A percentile compares a stretch with the other conserved stretches of the same genome.
phyloP scores from a whole-genome alignment of 116 monocot species.

The Zostera marina region DNA sequence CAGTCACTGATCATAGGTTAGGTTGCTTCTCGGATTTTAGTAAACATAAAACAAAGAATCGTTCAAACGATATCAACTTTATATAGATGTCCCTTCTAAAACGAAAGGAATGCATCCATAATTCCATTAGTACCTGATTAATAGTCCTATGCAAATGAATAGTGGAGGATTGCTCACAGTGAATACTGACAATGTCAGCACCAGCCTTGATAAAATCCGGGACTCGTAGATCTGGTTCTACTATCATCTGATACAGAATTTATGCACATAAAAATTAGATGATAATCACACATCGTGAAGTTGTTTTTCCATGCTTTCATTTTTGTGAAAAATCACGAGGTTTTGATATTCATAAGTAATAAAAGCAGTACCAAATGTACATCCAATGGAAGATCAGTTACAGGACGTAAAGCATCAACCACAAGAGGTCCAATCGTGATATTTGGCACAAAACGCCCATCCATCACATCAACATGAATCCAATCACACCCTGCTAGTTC shows the following conservation, averaged over 20 bases:
- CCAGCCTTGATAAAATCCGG: constrained; percentile 97
- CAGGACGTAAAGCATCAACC: constrained; percentile 80
- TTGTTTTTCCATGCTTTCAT: not conserved
- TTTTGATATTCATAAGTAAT: not conserved
- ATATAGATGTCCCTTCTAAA: too few relatives aligned
- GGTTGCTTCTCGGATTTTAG: too few relatives aligned
- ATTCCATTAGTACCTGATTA: constrained; percentile 34
- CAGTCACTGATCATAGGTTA: too few relatives aligned
- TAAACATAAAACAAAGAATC: too few relatives aligned
- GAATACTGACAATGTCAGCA: constrained; percentile 93
- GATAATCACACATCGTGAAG: not conserved
- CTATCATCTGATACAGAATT: constrained; percentile 71
- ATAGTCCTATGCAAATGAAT: constrained; percentile 91
- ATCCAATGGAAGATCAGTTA: constrained; percentile 94
- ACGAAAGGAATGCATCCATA: not conserved
- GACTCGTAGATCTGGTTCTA: constrained; percentile 88
- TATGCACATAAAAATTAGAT: not conserved
- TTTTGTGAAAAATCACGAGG: not conserved
- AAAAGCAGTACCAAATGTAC: constrained; percentile 72
- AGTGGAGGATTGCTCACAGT: constrained; percentile 85
- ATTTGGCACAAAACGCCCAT: constrained; percentile 96
- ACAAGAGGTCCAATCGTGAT: constrained; percentile 95
- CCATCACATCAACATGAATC: constrained; percentile 99
- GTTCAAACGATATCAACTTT: too few relatives aligned
- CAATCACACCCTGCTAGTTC: constrained; percentile 97